A percentile compares a stretch with the other conserved stretches of the same genome.
phyloP scores from a whole-genome alignment of 305 asterid genomes.

The Lippia alba region DNA sequence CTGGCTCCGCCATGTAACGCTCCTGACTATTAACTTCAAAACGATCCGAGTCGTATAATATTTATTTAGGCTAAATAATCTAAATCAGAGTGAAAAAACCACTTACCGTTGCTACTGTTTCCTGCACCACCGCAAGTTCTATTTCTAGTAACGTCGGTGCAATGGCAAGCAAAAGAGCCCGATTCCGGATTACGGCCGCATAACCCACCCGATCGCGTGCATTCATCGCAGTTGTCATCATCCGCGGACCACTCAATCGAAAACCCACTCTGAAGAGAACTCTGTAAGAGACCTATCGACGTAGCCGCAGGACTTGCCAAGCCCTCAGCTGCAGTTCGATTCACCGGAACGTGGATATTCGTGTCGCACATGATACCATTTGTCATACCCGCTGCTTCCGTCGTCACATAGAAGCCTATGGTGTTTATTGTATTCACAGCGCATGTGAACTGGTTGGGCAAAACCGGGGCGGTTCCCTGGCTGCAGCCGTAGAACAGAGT shows the following conservation, averaged over 20 bases:
- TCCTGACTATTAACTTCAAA: too few relatives aligned
- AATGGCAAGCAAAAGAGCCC: conserved; percentile 54
- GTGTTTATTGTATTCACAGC: not conserved
- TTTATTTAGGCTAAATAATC: too few relatives aligned
- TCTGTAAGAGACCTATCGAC: not conserved
- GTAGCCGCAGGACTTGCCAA: conserved; percentile 8
- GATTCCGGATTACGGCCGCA: conserved; percentile 52
- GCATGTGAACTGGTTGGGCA: conserved; percentile 35
- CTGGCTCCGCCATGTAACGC: too few relatives aligned
- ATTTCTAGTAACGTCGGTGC: conserved; percentile 29
- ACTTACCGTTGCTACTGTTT: conserved; percentile 33
- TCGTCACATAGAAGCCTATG: not conserved
- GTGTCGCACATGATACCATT: conserved; percentile 22
- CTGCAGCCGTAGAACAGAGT: conserved; percentile 51
- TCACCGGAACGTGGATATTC: conserved; percentile 45
- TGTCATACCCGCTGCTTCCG: not conserved
- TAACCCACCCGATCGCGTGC: conserved; percentile 53
- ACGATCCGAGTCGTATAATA: too few relatives aligned
- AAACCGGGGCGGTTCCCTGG: rapidly evolving
- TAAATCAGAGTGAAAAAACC: not conserved
- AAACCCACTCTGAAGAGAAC: conserved; percentile 52
- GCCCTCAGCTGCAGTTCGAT: not conserved
- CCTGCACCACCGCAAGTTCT: conserved; percentile 31
- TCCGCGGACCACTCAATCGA: conserved; percentile 50
- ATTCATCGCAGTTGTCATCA: conserved; percentile 31